Evolutionary conservation across 2,329 filamentous ascomycete genomes (phyloP), one percentile per base, ranked within the genome.

Genomic region (Xylariaceae sp.): DNA sequence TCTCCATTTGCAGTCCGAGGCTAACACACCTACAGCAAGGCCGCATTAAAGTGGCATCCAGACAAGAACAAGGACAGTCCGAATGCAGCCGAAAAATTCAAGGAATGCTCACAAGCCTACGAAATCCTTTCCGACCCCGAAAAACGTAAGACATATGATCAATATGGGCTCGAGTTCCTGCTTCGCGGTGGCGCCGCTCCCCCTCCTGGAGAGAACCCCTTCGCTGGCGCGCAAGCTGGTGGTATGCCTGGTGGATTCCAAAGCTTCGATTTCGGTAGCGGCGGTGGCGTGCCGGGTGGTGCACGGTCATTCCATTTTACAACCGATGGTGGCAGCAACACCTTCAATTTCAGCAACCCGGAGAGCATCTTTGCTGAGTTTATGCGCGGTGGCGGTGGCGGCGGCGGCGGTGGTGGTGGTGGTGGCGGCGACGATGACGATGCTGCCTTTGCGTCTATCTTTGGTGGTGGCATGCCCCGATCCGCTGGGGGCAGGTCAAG

Each of bases 41-140:
- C 88, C 53, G 94, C 94, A 52, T 78, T 98, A 73, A 96, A 93
- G 78, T 93, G 87, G 78, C 95, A 99, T 72, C 95, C 95, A 6
- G 95, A 99, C 81, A 99, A 98, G 83, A 99, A 98, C 82, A 93
- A 93, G 76, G 88, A 96, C 77, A 92, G 94, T 68, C 87, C 92
- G 26, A 79, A 86, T 49, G 91, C 94, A 7, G 82, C 86, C 59
- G 95, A 98, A 74, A 97, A 94, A 77, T 99, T 99, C 83, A 99
- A 99, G 79, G 95, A 98, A 75, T 90, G 92, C 64, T 96, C 92
- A 1, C 93, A 98, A 78, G 95, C 95, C 55, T 99, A 97, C 79
- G 95, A 99, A 78, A 96, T 99, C 67, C 87, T 99, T 3, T 96
- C 92, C 60, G 95, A 99, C 70, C 93, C 94, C 58, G 93, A 98